phyloP scores from a whole-genome alignment of 371 early-diverging fungal species.

The Mortierella sp. region DNA sequence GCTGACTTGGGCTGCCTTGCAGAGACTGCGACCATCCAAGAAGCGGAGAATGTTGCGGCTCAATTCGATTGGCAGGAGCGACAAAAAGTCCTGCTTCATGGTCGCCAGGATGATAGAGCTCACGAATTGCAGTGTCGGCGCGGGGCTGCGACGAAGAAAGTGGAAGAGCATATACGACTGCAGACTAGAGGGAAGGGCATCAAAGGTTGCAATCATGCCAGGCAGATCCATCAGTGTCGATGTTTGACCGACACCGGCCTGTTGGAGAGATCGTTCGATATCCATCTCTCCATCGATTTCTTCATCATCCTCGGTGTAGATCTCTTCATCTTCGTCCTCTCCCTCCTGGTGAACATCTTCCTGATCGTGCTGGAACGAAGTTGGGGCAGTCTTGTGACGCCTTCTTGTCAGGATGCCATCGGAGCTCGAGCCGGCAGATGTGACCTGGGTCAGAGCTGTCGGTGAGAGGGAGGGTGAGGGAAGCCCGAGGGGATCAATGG shows the following conservation, averaged over 20 bases:
- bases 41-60: slow-evolving; percentile 81
- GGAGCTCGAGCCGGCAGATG: slow-evolving; percentile 23
- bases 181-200: slow-evolving; percentile 73
- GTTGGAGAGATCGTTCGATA: slow-evolving; percentile 47
- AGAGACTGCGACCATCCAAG: slow-evolving; percentile 83
- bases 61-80: slow-evolving; percentile 84
- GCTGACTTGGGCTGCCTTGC: slow-evolving; percentile 83
- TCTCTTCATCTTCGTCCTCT: slow-evolving; percentile 38
- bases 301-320: slow-evolving; percentile 17
- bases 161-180: slow-evolving; percentile 85
- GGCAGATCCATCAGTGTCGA: slow-evolving; percentile 65
- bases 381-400: slow-evolving; percentile 51
- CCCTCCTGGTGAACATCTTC: slow-evolving; percentile 18
- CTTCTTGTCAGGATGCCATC: slow-evolving; percentile 34
- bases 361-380: slow-evolving; percentile 27
- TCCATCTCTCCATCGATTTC: slow-evolving; percentile 31
- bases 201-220: slow-evolving; percentile 71
- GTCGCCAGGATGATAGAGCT: slow-evolving; percentile 82
- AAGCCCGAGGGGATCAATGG: slow-evolving; percentile 57
- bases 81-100: slow-evolving; percentile 90
- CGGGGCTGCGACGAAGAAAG: slow-evolving; percentile 77
- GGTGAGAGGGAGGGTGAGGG: slow-evolving; percentile 65
- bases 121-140: slow-evolving; percentile 85
- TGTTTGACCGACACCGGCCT: slow-evolving; percentile 29
- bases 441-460: slow-evolving; percentile 43